Evolutionary conservation across 345 rosid species (phyloP).

Genomic region (Gossypium stocksii): DNA sequence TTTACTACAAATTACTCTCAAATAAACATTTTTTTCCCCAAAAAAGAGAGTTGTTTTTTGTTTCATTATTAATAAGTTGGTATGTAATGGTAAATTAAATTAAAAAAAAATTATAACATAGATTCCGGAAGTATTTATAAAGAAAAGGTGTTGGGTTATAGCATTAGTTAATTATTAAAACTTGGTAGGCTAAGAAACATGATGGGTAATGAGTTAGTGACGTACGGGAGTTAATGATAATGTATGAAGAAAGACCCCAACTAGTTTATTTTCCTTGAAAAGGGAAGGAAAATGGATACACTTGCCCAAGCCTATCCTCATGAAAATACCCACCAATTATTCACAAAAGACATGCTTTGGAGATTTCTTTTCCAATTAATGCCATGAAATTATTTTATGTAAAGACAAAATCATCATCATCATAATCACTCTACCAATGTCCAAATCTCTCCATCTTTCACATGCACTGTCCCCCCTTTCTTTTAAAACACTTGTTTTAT

Average conservation of each 20-base stretch:
- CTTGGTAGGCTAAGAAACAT: not conserved
- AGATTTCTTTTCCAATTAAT: not conserved
- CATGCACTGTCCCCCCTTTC: not conserved
- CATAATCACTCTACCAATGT: not conserved
- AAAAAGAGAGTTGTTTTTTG: too few species aligned
- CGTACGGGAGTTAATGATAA: not conserved
- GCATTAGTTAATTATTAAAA: not conserved
- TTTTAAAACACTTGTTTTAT: too few species aligned
- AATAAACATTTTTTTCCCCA: too few species aligned
- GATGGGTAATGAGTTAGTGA: not conserved
- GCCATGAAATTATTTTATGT: not conserved
- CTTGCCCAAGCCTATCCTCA: too few species aligned
- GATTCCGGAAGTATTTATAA: too few species aligned
- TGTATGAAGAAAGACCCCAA: not conserved
- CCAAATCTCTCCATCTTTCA: not conserved
- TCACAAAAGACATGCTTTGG: not conserved
- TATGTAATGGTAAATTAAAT: too few species aligned
- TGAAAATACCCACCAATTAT: not conserved
- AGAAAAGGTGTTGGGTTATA: too few species aligned
- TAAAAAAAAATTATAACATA: too few species aligned
- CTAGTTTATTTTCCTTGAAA: too few species aligned
- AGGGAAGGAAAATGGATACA: too few species aligned
- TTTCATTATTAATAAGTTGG: too few species aligned
- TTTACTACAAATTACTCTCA: too few species aligned
- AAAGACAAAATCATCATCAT: slow-evolving; percentile 5